A percentile compares a stretch with the other conserved stretches of the same genome.
Conservation (phyloP, 345 rosid genomes). For the Toxicodendron radicans region DNA sequence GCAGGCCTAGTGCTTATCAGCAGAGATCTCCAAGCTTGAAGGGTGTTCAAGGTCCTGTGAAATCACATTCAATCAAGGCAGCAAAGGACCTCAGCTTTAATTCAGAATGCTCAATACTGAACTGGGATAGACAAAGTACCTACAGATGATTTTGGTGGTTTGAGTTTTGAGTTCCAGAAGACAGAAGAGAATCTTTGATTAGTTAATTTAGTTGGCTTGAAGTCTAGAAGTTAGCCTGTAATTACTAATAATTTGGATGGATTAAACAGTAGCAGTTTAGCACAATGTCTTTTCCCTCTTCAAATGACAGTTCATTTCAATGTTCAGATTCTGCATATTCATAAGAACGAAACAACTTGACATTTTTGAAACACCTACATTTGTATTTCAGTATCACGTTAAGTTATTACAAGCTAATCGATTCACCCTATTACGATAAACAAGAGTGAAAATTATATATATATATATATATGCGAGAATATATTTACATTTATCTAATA, state of each 20-base stretch:
- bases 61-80: slow-evolving; percentile 33
- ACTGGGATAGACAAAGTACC: slow-evolving; percentile 40
- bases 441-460: no score
- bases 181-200: background rate
- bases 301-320: background rate
- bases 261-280: background rate
- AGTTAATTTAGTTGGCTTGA: slow-evolving; percentile 22
- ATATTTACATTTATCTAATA: no score
- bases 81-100: slow-evolving; percentile 59
- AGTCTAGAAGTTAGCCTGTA: background rate
- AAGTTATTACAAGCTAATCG: no score
- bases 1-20: slow-evolving; percentile 48
- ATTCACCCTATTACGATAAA: no score
- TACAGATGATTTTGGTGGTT: slow-evolving; percentile 32
- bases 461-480: no score
- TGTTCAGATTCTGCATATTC: background rate
- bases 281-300: background rate
- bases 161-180: background rate
- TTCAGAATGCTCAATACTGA: slow-evolving; percentile 50
- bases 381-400: no score
- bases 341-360: background rate
- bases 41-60: slow-evolving; percentile 47
- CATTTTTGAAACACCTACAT: no score
- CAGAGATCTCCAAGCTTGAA: slow-evolving; percentile 84
- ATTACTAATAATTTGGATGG: slow-evolving; percentile 6